A percentile compares a stretch with the other conserved stretches of the same genome.
Conservation (phyloP, 768 basidiomycete species). For the Chiua virens region DNA sequence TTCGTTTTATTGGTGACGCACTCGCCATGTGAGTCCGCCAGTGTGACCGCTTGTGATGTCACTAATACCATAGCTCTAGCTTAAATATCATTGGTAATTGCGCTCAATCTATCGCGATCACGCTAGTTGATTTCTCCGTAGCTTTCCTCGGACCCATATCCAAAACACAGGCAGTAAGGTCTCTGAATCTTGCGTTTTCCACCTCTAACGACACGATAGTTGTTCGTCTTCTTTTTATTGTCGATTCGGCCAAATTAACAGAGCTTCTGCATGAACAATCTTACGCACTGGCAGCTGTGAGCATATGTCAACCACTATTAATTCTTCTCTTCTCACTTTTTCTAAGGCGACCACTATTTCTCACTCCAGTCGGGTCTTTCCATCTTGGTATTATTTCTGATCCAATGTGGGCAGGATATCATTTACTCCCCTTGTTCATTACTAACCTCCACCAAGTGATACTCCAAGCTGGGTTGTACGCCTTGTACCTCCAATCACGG, state of each 20-base stretch:
- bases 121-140: neutral
- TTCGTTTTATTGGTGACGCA: conserved; percentile 24
- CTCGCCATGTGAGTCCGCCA: conserved; percentile 14
- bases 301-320: neutral
- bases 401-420: conserved; percentile 3
- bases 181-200: neutral
- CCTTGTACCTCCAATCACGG: conserved; percentile 8
- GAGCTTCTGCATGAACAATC: neutral
- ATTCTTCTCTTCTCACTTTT: neutral
- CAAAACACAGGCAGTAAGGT: conserved; percentile 3
- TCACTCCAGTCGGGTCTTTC: neutral
- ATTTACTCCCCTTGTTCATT: neutral
- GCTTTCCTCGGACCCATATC: conserved; percentile 10
- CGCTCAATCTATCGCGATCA: neutral
- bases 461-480: conserved; percentile 14
- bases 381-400: neutral
- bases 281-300: conserved; percentile 15
- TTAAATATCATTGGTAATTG: conserved; percentile 11
- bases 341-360: conserved; percentile 9
- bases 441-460: conserved; percentile 4
- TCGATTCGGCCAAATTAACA: neutral
- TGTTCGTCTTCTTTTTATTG: conserved; percentile 5
- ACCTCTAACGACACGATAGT: conserved; percentile 10
- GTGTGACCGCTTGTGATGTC: neutral
- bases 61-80: neutral